These are phyloP conservation scores for Fusarium fujikuroi DNA, from an alignment of 2,329 filamentous ascomycete species.

Conservation along the genomic window DNA sequence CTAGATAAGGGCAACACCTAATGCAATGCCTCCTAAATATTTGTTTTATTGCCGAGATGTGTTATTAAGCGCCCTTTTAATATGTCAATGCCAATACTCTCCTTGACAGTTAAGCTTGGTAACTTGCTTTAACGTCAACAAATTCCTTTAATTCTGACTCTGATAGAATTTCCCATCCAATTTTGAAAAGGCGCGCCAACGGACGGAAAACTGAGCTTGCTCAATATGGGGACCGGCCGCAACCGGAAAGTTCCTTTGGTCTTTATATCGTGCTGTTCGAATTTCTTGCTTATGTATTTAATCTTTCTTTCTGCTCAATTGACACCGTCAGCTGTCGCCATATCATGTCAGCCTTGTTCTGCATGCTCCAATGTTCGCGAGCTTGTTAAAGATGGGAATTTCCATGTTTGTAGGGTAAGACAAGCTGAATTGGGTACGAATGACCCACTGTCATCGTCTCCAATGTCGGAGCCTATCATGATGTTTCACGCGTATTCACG, in stretches of 20 bases:
- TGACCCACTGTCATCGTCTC: neutral
- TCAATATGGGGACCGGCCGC: neutral
- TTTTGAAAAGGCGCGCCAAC: neutral
- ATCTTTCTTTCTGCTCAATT: neutral
- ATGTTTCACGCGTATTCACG: neutral
- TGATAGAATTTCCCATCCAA: fast-evolving
- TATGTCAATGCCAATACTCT: fast-evolving
- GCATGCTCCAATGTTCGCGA: neutral
- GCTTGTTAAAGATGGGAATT: neutral
- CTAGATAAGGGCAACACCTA: neutral
- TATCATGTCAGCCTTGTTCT: fast-evolving
- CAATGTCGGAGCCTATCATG: neutral
- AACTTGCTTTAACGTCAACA: fast-evolving
- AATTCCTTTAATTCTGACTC: neutral
- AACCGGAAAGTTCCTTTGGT: conserved; percentile 2
- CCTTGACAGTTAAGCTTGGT: too few species aligned
- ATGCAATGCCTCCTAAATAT: fast-evolving
- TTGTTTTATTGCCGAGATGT: neutral
- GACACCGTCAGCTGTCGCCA: neutral
- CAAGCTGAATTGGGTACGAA: neutral
- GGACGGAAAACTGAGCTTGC: neutral
- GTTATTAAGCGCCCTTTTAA: fast-evolving
- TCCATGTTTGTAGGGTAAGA: neutral
- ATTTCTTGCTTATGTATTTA: neutral
- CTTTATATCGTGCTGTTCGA: neutral